Percentiles rank a stretch among this genome's conserved stretches.
Evolutionary conservation across 2,329 filamentous ascomycete species (phyloP).

Genomic region (Colletotrichum destructivum): DNA sequence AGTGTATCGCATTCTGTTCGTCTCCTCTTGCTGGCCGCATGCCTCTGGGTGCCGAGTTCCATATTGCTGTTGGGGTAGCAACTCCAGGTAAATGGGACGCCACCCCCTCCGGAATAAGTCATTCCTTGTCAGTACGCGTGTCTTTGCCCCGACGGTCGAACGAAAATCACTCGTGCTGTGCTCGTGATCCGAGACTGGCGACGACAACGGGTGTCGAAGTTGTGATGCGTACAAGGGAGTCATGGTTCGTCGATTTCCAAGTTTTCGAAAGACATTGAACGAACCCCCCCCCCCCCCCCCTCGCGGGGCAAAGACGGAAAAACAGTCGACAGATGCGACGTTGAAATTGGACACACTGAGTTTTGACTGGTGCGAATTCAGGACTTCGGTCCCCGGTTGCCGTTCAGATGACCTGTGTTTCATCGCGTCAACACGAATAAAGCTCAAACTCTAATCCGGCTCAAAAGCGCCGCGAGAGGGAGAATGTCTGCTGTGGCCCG

Average conservation of each 20-base stretch:
- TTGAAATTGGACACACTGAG: conserved; percentile 14
- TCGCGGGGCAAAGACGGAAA: neutral
- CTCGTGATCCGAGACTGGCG: neutral
- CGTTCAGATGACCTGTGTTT: conserved; percentile 20
- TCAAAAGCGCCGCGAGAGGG: neutral
- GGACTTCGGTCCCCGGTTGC: neutral
- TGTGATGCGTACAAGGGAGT: neutral
- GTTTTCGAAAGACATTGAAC: too few species aligned
- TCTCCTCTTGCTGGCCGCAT: neutral
- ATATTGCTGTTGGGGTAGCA: conserved; percentile 19
- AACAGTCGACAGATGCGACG: conserved; percentile 14
- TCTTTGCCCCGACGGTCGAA: neutral
- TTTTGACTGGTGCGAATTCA: conserved; percentile 36
- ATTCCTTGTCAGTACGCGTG: neutral
- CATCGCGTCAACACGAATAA: conserved; percentile 23
- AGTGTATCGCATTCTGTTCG: conserved; percentile 17
- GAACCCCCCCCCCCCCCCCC: too few species aligned
- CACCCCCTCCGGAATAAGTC: neutral
- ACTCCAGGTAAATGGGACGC: conserved; percentile 11
- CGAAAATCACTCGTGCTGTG: neutral
- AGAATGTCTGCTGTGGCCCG: conserved; percentile 16
- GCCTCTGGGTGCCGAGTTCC: conserved; percentile 28
- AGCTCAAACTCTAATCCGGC: conserved; percentile 19
- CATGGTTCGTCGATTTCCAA: neutral
- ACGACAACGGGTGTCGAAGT: neutral